A percentile compares a stretch with the other conserved stretches of the same genome.
Evolutionary conservation across 2,329 filamentous ascomycete genomes (phyloP).

Genomic region (Ceratocystis colombiana): DNA sequence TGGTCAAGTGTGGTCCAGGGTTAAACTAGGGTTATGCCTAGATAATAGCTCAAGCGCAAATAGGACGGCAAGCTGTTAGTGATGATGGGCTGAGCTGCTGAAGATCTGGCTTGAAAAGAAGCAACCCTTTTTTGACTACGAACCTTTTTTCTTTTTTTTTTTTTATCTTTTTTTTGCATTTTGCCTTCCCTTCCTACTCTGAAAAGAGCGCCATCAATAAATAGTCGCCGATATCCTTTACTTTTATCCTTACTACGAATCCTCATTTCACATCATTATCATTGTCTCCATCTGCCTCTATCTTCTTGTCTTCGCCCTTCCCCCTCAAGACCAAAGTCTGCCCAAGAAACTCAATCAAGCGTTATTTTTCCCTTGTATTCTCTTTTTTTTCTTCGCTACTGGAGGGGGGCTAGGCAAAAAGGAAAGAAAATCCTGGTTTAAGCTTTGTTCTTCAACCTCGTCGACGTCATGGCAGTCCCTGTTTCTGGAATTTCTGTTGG

Average conservation of each 20-base stretch:
- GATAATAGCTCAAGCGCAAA: too few species aligned
- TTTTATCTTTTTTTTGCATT: neutral
- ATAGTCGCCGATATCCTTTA: too few species aligned
- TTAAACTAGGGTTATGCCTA: too few species aligned
- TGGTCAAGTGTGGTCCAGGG: too few species aligned
- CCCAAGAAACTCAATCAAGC: too few species aligned
- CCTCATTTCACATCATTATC: too few species aligned
- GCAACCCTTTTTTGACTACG: neutral
- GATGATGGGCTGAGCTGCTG: neutral
- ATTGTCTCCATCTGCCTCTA: neutral
- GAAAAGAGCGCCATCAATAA: neutral
- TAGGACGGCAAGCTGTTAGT: too few species aligned
- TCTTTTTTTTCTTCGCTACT: constrained; percentile 21
- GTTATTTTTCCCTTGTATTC: neutral
- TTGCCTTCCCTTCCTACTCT: neutral
- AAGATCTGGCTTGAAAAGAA: neutral
- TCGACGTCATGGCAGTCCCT: constrained; percentile 16
- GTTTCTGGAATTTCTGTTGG: constrained; percentile 5
- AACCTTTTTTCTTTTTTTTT: neutral
- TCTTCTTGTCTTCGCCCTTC: neutral
- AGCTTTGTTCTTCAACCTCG: neutral
- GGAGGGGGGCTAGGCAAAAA: neutral
- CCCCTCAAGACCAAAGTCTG: too few species aligned
- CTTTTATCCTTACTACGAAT: too few species aligned
- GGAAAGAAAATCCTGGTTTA: neutral